Base-by-base conservation (phyloP, 2,329 filamentous ascomycete species). In the Grosmannia penicillata region DNA sequence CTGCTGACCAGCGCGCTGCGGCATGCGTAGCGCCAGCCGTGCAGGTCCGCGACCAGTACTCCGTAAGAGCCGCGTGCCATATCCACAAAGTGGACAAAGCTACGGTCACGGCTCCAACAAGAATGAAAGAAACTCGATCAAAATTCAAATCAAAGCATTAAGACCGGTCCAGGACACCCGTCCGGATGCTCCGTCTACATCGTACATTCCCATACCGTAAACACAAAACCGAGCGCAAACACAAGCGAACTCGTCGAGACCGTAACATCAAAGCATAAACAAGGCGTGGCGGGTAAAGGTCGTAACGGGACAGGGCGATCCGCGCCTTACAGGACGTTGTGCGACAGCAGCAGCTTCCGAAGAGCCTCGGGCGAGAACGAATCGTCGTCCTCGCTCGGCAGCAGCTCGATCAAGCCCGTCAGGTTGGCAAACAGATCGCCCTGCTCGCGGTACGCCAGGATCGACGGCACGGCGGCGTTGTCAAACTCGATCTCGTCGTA, bases 401-500 rank as follows among this genome's bases (percentile, higher is more conserved):
- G 81, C 68, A 91, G 82, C 53, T 86, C 76, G 45, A 93, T 74
- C 37, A 96, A 70, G 39, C 89, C 87, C 0, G 91, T 83, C 37
- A 96, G 65, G 51, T 87, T 93, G 46, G 84, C 83, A 50, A 96
- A 86, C 47, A 95, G 76, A 47, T 96, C 87, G 38, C 86, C 87
- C 53, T 79, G 75, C 51, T 79, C 83, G 42, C 78, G 78, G 63
- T 98, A 98, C 10, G 83, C 89, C 35, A 96, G 66, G 27, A 96
- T 66, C 4, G 91, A 85, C 1, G 91, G 91, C 2, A 94, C 82
- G 33, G 80, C 79, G 24, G 86, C 82, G 42, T 82, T 75, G 55
- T 95, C 85, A 66, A 96, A 94, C 56, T 96, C 87, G 27, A 94
- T 93, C 42, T 94, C 87, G 45, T 82, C 78, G 55, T 85, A 84